Evolutionary conservation across 2,329 filamentous ascomycete genomes (phyloP), one percentile per base, ranked within the genome.

Genomic region (Lachnellula cervina): DNA sequence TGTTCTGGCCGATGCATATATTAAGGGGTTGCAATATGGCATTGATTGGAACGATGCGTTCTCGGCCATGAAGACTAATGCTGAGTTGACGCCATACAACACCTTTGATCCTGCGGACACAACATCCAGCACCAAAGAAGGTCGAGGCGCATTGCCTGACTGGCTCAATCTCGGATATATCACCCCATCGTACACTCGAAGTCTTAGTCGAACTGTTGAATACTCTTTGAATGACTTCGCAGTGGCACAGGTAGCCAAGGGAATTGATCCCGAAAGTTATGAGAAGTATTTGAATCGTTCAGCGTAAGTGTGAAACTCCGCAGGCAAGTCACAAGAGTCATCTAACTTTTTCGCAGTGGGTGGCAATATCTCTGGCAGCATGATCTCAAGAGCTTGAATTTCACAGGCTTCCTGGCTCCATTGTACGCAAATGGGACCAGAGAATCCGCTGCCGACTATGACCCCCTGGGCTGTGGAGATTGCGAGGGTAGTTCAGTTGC

Each of bases 211-310:
- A 1, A 82, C 84, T 0, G 78, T 88, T 0, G 86, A 88, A 66
- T 89, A 88, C 64, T 76, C 83, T 0, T 76, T 77, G 48, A 88
- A 89, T 65, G 86, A 89, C 66, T 89, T 88, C 62, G 78, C 76
- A 0, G 70, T 89, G 3, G 79, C 82, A 54, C 80, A 85, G 63
- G 81, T 89, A 9, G 86, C 86, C 3, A 67, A 65, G 1, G 84
- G 83, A 0, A 69, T 87, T n/a, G 67, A 59, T 54, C 35, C 64
- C 0, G 64, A 66, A 2, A 75, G 79, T 56, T 71, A 74, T 42
- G 53, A 70, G 34, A 77, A 72, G 55, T 80, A 81, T 57, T 66
- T 81, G 23, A 68, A 74, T 53, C 72, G 79, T 5, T 80, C 78
- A 0, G 72, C 75, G 16, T 44, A 23, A 44, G 42, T 44, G 5